phyloP scores from a whole-genome alignment of 2,329 filamentous ascomycete genomes.

The Beauveria varroae region DNA sequence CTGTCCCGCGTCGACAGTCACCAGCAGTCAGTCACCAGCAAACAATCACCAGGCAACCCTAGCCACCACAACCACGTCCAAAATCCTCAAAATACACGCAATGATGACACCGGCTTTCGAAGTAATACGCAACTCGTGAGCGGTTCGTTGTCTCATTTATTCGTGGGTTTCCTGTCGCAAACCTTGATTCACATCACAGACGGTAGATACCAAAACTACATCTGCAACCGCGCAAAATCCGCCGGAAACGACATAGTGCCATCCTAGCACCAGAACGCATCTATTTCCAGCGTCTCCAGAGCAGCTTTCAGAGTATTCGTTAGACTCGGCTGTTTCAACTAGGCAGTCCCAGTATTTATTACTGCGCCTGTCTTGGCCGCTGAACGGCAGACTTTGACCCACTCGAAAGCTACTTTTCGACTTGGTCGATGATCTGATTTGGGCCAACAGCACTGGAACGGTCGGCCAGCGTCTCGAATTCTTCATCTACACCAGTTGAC shows the following conservation, averaged over 20 bases:
- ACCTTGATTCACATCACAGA: background rate
- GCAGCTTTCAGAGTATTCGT: background rate
- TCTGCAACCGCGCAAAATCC: background rate
- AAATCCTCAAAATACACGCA: background rate
- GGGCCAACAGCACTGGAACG: background rate
- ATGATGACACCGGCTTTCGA: background rate
- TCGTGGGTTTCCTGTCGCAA: background rate
- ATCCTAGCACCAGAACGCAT: background rate
- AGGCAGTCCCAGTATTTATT: background rate
- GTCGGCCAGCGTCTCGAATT: background rate
- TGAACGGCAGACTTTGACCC: background rate
- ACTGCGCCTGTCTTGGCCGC: background rate
- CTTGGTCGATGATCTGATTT: background rate
- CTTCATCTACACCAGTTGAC: background rate
- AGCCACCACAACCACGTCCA: background rate
- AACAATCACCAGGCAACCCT: background rate
- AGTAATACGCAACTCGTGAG: background rate
- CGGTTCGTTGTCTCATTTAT: background rate
- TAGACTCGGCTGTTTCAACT: background rate
- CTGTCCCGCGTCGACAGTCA: background rate
- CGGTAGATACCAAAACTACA: background rate
- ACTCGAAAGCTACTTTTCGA: conserved; percentile 3
- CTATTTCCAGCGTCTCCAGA: background rate
- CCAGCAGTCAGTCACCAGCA: background rate
- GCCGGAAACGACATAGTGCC: conserved; percentile 3